Conservation (phyloP, 352 stramenopile genomes). For the Phytophthora colocasiae region DNA sequence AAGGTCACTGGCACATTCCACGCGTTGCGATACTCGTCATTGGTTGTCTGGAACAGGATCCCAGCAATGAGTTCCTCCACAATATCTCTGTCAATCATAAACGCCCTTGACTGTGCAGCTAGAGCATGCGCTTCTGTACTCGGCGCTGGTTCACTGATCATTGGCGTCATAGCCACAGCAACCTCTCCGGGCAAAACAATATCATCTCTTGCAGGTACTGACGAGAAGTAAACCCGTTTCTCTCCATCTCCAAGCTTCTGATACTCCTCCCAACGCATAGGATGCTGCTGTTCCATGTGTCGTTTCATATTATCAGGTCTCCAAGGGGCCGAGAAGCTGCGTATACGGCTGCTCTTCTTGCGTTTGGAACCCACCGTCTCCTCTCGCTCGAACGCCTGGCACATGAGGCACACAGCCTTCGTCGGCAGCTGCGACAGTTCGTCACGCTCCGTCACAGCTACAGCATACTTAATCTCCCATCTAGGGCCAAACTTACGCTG, state of each 20-base stretch:
- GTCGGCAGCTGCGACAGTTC: slow-evolving; percentile 22
- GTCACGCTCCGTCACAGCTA: slow-evolving; percentile 33
- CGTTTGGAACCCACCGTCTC: slow-evolving; percentile 37
- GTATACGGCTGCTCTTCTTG: slow-evolving; percentile 39
- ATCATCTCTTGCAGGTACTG: slow-evolving; percentile 4
- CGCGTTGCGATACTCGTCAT: slow-evolving; percentile 30
- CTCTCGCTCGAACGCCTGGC: slow-evolving; percentile 38
- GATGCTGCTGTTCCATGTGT: slow-evolving; percentile 45
- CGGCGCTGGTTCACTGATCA: slow-evolving; percentile 21
- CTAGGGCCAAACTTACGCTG: slow-evolving; percentile 37
- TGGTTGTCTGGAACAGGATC: slow-evolving; percentile 23
- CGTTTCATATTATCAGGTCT: slow-evolving; percentile 45
- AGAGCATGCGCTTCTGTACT: slow-evolving; percentile 14
- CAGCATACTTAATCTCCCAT: slow-evolving; percentile 40
- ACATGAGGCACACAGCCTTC: slow-evolving; percentile 38
- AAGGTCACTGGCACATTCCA: slow-evolving; percentile 38
- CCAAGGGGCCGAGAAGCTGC: slow-evolving; percentile 40
- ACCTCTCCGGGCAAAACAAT: slow-evolving; percentile 1
- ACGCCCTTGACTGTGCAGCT: slow-evolving; percentile 22
- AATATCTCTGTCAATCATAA: slow-evolving; percentile 35
- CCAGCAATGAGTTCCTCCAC: slow-evolving; percentile 33
- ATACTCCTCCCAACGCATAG: slow-evolving; percentile 34
- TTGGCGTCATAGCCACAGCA: slow-evolving; percentile 7
- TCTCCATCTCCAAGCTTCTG: slow-evolving; percentile 28
- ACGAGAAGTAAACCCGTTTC: slow-evolving; percentile 30